Base-by-base conservation (phyloP, 495 filamentous ascomycete species). In the Aspergillus taichungensis region DNA sequence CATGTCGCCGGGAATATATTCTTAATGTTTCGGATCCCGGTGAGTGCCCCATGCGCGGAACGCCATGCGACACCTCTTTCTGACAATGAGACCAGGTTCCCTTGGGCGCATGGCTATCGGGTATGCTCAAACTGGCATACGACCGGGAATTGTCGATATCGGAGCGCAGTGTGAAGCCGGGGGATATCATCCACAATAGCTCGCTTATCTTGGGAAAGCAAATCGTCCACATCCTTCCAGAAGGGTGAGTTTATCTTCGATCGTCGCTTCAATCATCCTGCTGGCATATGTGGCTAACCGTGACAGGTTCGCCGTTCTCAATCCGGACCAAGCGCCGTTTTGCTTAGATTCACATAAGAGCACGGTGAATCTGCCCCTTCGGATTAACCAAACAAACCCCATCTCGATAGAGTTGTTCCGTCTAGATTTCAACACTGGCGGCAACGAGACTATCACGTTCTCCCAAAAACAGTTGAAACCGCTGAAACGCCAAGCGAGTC, bases 141-240 rank as follows among this genome's bases (percentile, higher is more conserved):
- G 90, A 95, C 58, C 79, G 85, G 45, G 92, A 98, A 61, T 56
- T 95, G 36, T 87, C 92, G 9, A 85, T 98, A 53, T 86, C 84
- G 5, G 92, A 95, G 61, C 77, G 81, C 37, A 85, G 79, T 51
- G 92, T 97, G 43, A 94, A 94, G 57, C 78, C 88, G 27, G 83
- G 80, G 2, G 82, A 78, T 46, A 87, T 97, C 40, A 73, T 94
- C 35, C 82, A 94, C 59, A 96, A 96, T 58, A 74, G 85, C 1
- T 95, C 91, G 6, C 75, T 95, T 54, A 95, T 97, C 43, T 75
- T 94, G 60, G 92, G 92, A 58, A 90, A 87, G 59, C 88, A 95
- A 66, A 91, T 94, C 50, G 88, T 98, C 57, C 88, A 98, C 57
- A 94, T 97, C 60, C 71, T 98, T 27, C 92, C 92, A 3, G 92